These are phyloP conservation scores for Aspergillus baeticus DNA, from an alignment of 495 filamentous ascomycete genomes.

Conservation along the genomic window DNA sequence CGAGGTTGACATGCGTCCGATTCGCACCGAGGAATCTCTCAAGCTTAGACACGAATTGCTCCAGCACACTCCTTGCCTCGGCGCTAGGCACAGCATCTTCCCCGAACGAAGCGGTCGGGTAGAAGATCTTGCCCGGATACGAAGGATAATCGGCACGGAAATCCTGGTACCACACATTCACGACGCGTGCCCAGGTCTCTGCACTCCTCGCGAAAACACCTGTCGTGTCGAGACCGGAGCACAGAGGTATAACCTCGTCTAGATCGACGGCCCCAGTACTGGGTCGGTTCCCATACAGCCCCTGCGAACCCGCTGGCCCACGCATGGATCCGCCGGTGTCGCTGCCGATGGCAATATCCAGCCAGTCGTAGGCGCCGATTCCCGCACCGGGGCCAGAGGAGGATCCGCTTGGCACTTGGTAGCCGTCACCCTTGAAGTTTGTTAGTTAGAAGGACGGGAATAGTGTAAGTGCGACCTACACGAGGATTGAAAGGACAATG, in stretches of 20 bases:
- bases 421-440: constrained; percentile 31
- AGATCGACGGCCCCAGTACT: constrained; percentile 24
- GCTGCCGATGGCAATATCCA: constrained; percentile 44
- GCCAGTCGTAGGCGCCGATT: constrained; percentile 37
- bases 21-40: constrained; percentile 38
- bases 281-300: constrained; percentile 35
- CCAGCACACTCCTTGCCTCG: constrained; percentile 29
- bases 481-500: constrained; percentile 41
- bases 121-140: constrained; percentile 27
- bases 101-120: constrained; percentile 7
- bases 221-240: constrained; percentile 44
- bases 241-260: constrained; percentile 42
- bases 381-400: constrained; percentile 36
- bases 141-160: constrained; percentile 27
- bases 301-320: constrained; percentile 29
- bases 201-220: constrained; percentile 50
- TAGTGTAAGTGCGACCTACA: not conserved
- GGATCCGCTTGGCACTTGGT: constrained; percentile 34
- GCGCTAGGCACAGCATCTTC: constrained; percentile 8
- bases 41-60: constrained; percentile 40
- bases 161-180: constrained; percentile 43
- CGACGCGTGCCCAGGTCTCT: constrained; percentile 42
- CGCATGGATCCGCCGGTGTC: constrained; percentile 44
- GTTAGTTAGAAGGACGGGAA: not conserved
- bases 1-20: constrained; percentile 33